These are phyloP conservation scores for Apophysomyces variabilis DNA, from an alignment of 371 early-diverging fungal genomes.

Conservation along the genomic window DNA sequence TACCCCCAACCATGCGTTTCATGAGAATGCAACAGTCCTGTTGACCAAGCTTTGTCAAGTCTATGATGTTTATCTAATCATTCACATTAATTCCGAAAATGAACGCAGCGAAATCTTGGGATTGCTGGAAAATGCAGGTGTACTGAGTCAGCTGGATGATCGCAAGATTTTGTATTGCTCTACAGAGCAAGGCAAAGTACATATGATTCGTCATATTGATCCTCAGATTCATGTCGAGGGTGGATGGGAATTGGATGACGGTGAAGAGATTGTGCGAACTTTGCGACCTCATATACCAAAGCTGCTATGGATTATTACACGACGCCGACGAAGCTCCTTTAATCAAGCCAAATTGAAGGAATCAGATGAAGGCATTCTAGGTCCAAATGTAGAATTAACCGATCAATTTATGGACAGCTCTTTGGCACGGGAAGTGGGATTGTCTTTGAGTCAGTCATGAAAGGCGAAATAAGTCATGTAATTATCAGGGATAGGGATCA, in stretches of 20 bases:
- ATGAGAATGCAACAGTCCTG: conserved; percentile 36
- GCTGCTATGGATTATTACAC: conserved; percentile 48
- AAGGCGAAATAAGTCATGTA: neutral
- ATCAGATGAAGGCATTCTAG: conserved; percentile 34
- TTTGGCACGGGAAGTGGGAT: conserved; percentile 40
- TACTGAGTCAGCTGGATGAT: conserved; percentile 26
- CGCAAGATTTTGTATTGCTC: conserved; percentile 45
- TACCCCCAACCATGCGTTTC: conserved; percentile 51
- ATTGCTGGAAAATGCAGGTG: conserved; percentile 30
- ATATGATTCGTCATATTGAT: conserved; percentile 55
- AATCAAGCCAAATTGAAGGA: conserved; percentile 32
- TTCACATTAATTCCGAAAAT: conserved; percentile 44
- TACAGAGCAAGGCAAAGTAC: conserved; percentile 54
- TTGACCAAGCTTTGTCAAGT: conserved; percentile 32
- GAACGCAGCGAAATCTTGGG: conserved; percentile 37
- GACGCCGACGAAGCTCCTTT: conserved; percentile 40
- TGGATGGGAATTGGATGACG: conserved; percentile 58
- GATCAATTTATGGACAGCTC: conserved; percentile 46
- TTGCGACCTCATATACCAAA: conserved; percentile 44
- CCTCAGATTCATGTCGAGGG: conserved; percentile 56
- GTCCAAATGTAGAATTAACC: conserved; percentile 44
- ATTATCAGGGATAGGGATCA: neutral
- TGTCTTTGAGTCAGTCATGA: neutral
- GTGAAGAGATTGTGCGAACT: conserved; percentile 49
- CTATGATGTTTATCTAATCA: conserved; percentile 47